Evolutionary conservation across 2,329 filamentous ascomycete species (phyloP), one percentile per base, ranked within the genome.

Genomic region (Amauroascus niger): DNA sequence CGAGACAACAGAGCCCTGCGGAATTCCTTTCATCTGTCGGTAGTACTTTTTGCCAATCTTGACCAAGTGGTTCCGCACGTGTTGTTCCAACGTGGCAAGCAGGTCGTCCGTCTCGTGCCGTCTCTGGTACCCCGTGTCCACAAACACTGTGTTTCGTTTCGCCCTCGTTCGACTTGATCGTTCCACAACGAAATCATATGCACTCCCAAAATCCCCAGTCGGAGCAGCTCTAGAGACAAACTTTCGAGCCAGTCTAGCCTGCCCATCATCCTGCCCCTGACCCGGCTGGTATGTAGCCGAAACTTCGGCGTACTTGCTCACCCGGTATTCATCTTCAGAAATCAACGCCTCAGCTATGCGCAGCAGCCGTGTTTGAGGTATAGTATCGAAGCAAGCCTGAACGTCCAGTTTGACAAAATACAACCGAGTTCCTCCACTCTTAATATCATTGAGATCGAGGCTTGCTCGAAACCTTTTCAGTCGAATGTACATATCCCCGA

Each of bases 401-500:
- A 98, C 90, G 64, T 98, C 93, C 11, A 95, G 76, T 66, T 98
- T 98, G 56, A 84, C 90, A 69, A 97, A 95, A 69, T 87, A 97
- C 1, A 96, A 70, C 30, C 52, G 18, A 24, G 44, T 49, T 20
- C 20, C 40, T 45, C 41, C 20, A 13, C n/a, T 13, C 14, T 11
- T 24, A 8, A 33, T 43, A 24, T 40, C 16, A 16, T 18, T 14
- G 5, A 18, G n/a, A n/a, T 33, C 20, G 18, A 35, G 37, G 22
- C 22, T 22, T 35, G 13, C 30, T 48, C 84, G 85, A 71, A 95
- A 97, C 0, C 59, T 62, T 57, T 84, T 86, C 20, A 98, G 70
- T 18, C 82, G 83, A 11, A 74, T 72, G 61, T 93, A 88, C 40
- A 98, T 82, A 52, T 95, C 88, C 2, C 82, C 80, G 1, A 93